Evolutionary conservation across 1,284 basidiomycete genomes (phyloP).

Genomic region (Ustanciosporium gigantosporum): DNA sequence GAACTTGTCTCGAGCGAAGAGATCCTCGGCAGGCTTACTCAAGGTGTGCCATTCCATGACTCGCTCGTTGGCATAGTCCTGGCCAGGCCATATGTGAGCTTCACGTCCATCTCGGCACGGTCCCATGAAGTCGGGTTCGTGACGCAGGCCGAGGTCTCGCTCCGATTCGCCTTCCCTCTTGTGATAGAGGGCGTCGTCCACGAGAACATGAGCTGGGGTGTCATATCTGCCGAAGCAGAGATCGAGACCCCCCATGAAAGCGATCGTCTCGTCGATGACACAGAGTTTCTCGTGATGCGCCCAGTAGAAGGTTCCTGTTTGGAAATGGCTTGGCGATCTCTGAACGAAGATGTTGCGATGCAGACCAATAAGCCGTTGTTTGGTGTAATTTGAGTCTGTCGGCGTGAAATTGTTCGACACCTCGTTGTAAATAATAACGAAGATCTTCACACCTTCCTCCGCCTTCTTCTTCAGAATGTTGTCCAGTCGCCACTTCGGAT

Average conservation of each 20-base stretch:
- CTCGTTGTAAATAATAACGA: slow-evolving; percentile 84
- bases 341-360: slow-evolving; percentile 96
- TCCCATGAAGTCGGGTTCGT: slow-evolving; percentile 38
- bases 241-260: slow-evolving; percentile 97
- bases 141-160: slow-evolving; percentile 10
- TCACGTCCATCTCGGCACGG: slow-evolving; percentile 65
- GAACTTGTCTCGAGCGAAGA: slow-evolving; percentile 85
- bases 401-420: slow-evolving; percentile 92
- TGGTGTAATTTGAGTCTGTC: slow-evolving; percentile 73
- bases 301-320: slow-evolving; percentile 98
- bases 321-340: slow-evolving; percentile 94
- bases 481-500: slow-evolving; percentile 87
- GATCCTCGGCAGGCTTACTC: slow-evolving; percentile 87
- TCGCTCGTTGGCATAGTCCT: slow-evolving; percentile 90
- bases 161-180: slow-evolving; percentile 23
- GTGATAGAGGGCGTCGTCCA: slow-evolving; percentile 71
- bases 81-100: slow-evolving; percentile 81
- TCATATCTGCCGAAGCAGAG: slow-evolving; percentile 72
- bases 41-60: slow-evolving; percentile 84
- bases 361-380: slow-evolving; percentile 79
- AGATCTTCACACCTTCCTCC: slow-evolving; percentile 92
- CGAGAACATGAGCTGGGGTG: slow-evolving; percentile 86
- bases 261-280: slow-evolving; percentile 94
- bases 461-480: slow-evolving; percentile 87
- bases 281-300: slow-evolving; percentile 93